These are phyloP conservation scores for Boletus putidus DNA, from an alignment of 1,284 basidiomycete genomes.

Conservation along the genomic window DNA sequence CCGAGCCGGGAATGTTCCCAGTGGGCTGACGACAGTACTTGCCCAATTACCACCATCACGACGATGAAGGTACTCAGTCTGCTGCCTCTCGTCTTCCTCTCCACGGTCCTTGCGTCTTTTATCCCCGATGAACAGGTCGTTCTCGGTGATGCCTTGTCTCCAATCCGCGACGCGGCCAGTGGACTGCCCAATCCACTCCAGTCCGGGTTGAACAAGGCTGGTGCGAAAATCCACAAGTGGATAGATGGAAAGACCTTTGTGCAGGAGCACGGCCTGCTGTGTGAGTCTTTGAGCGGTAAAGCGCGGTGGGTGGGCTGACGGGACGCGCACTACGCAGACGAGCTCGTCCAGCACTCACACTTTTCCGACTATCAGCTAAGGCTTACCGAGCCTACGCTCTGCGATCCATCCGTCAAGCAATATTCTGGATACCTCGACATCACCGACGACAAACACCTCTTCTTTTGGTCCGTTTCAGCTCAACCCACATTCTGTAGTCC, in stretches of 20 bases:
- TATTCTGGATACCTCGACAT: conserved; percentile 91
- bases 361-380: conserved; percentile 72
- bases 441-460: conserved; percentile 80
- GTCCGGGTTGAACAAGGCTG: conserved; percentile 48
- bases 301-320: conserved; percentile 12
- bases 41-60: conserved; percentile 4
- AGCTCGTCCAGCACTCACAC: conserved; percentile 70
- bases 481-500: neutral
- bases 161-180: conserved; percentile 1
- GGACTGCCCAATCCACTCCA: conserved; percentile 41
- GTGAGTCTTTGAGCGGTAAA: conserved; percentile 42
- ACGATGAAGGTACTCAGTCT: conserved; percentile 33
- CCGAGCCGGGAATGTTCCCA: neutral
- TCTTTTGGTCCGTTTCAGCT: conserved; percentile 67
- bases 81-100: conserved; percentile 30
- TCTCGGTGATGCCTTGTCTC: conserved; percentile 41
- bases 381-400: conserved; percentile 72
- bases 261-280: conserved; percentile 60
- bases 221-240: conserved; percentile 49
- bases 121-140: conserved; percentile 39
- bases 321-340: conserved; percentile 47
- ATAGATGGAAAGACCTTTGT: conserved; percentile 62
- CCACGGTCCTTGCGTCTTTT: conserved; percentile 32
- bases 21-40: neutral
- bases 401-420: conserved; percentile 82